A percentile compares a stretch with the other conserved stretches of the same genome.
Conservation (phyloP, 495 filamentous ascomycete species). For the Cetradonia linearis region DNA sequence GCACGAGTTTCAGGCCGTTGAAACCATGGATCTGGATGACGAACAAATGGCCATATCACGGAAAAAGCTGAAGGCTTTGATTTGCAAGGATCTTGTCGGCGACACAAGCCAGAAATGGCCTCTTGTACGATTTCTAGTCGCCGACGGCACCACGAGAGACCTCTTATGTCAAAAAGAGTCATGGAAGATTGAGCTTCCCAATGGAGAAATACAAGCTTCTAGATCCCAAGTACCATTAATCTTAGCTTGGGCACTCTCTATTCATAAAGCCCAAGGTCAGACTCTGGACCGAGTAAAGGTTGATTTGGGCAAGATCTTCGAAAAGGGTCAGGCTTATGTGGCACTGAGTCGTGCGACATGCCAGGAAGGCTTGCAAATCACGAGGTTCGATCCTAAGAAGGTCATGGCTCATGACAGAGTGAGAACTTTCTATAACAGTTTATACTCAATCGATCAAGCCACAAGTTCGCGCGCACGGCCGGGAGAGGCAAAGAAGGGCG, state of each 20-base stretch:
- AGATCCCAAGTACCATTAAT: constrained; percentile 60
- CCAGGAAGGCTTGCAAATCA: constrained; percentile 79
- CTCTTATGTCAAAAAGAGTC: constrained; percentile 75
- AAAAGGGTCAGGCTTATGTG: constrained; percentile 70
- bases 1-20: constrained; percentile 39
- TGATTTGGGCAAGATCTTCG: constrained; percentile 82
- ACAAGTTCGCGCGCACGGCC: constrained; percentile 24
- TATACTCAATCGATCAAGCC: constrained; percentile 43
- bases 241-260: constrained; percentile 90
- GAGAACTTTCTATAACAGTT: constrained; percentile 67
- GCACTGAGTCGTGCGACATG: constrained; percentile 66
- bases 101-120: constrained; percentile 52
- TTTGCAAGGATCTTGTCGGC: constrained; percentile 32
- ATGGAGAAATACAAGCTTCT: constrained; percentile 83
- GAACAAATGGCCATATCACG: constrained; percentile 37
- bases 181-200: constrained; percentile 96
- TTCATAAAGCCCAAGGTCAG: constrained; percentile 97
- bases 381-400: constrained; percentile 78
- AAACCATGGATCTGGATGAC: constrained; percentile 35
- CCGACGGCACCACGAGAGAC: constrained; percentile 66
- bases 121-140: constrained; percentile 66
- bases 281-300: constrained; percentile 93
- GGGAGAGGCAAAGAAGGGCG: constrained; percentile 12
- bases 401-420: constrained; percentile 93
- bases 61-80: constrained; percentile 40